phyloP scores from a whole-genome alignment of 441 rosid genomes.

The Capsella rubella region DNA sequence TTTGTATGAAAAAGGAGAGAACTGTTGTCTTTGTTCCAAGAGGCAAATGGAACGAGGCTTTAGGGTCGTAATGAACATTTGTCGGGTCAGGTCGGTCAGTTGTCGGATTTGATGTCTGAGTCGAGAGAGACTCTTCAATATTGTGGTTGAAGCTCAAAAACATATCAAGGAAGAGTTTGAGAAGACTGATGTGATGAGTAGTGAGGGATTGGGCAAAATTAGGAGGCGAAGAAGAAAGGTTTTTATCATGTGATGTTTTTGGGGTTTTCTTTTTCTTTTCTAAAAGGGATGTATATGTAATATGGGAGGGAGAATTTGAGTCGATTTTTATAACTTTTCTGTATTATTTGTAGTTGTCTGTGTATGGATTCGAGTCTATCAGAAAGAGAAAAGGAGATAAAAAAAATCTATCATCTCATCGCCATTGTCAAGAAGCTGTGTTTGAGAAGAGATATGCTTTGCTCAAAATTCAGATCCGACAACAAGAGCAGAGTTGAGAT shows the following conservation, averaged over 20 bases:
- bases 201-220: conserved; percentile 14
- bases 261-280: not conserved
- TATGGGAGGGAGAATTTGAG: conserved; percentile 36
- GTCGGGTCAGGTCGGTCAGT: conserved; percentile 34
- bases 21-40: conserved; percentile 30
- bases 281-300: conserved; percentile 42
- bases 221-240: not conserved
- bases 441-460: not conserved
- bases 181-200: conserved; percentile 1
- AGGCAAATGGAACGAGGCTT: conserved; percentile 27
- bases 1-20: conserved; percentile 49
- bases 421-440: not conserved
- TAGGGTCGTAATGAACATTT: conserved; percentile 36
- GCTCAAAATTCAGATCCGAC: not conserved
- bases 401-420: not conserved
- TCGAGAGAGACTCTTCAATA: conserved; percentile 37
- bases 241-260: conserved; percentile 19
- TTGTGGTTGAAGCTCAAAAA: conserved; percentile 43
- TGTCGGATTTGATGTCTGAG: conserved; percentile 47
- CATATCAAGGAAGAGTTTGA: conserved; percentile 24
- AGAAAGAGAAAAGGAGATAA: not conserved
- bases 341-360: conserved; percentile 14
- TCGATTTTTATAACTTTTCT: conserved; percentile 35
- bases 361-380: conserved; percentile 28
- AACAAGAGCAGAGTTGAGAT: not conserved